These are phyloP conservation scores for Penstemon newberryi DNA, from an alignment of 257 asterid species.

Conservation along the genomic window DNA sequence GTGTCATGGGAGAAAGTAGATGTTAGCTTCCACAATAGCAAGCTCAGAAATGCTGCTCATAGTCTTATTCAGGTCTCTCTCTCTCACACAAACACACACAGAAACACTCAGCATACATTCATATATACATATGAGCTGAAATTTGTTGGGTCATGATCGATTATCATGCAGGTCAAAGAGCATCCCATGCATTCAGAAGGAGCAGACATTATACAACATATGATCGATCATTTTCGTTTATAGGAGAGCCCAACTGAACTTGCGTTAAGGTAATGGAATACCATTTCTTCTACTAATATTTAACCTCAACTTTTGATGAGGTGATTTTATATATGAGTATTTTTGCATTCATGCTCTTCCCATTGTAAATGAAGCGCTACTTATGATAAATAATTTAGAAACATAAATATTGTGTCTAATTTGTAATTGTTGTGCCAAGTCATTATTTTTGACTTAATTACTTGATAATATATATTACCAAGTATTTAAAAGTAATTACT, in stretches of 20 bases:
- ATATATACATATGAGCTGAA: not conserved
- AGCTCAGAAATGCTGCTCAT: constrained; percentile 80
- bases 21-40: constrained; percentile 87
- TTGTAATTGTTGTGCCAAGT: too few species aligned
- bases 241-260: constrained; percentile 28
- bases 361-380: too few species aligned
- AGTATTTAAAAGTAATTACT: too few species aligned
- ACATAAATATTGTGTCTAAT: too few species aligned
- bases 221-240: constrained; percentile 76
- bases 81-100: constrained; percentile 6
- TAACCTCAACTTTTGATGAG: too few species aligned
- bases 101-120: not conserved
- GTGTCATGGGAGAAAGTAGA: constrained; percentile 98
- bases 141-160: not conserved
- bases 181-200: constrained; percentile 75
- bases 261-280: not conserved
- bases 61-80: constrained; percentile 82
- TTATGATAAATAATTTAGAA: too few species aligned
- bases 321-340: too few species aligned
- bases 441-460: too few species aligned
- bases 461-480: too few species aligned
- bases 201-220: constrained; percentile 85
- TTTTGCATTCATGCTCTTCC: too few species aligned
- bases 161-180: constrained; percentile 69
- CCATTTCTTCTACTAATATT: not conserved